These are phyloP conservation scores for Carex kokanica DNA, from an alignment of 176 grass and related monocot genomes.

Conservation along the genomic window DNA sequence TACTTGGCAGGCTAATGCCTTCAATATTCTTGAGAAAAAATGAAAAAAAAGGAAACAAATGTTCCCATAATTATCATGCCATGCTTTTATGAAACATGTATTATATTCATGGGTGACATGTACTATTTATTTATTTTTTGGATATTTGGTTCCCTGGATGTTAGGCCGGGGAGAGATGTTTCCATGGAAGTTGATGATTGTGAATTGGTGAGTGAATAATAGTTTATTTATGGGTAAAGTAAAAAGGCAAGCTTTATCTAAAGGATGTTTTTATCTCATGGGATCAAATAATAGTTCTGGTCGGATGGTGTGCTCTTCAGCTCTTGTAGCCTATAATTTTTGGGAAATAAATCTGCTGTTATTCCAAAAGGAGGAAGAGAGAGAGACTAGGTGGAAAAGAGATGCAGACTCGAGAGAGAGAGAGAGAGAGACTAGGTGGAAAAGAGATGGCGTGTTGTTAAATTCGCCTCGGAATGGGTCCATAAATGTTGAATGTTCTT, in stretches of 20 bases:
- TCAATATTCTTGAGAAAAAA: neutral
- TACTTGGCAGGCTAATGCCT: neutral
- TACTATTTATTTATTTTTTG: neutral
- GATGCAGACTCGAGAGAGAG: neutral
- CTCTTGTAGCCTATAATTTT: neutral
- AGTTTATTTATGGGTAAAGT: constrained; percentile 2
- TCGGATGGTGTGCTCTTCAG: neutral
- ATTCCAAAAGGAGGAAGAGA: too few species aligned
- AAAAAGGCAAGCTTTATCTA: neutral
- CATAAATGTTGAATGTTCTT: constrained; percentile 5
- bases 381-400: neutral
- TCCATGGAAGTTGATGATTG: neutral
- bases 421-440: neutral
- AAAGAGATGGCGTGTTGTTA: neutral
- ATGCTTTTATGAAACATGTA: neutral
- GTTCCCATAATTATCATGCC: neutral
- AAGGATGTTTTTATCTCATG: constrained; percentile 1
- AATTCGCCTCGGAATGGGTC: neutral
- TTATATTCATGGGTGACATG: neutral
- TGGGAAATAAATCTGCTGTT: too few species aligned
- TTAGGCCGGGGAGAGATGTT: neutral
- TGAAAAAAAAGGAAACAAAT: neutral
- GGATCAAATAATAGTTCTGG: neutral
- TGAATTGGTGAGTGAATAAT: neutral
- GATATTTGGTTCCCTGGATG: neutral